A percentile compares a stretch with the other conserved stretches of the same genome.
These are phyloP conservation scores for Leptomonas pyrrhocoris DNA, from an alignment of 208 protist genomes.

Conservation along the genomic window DNA sequence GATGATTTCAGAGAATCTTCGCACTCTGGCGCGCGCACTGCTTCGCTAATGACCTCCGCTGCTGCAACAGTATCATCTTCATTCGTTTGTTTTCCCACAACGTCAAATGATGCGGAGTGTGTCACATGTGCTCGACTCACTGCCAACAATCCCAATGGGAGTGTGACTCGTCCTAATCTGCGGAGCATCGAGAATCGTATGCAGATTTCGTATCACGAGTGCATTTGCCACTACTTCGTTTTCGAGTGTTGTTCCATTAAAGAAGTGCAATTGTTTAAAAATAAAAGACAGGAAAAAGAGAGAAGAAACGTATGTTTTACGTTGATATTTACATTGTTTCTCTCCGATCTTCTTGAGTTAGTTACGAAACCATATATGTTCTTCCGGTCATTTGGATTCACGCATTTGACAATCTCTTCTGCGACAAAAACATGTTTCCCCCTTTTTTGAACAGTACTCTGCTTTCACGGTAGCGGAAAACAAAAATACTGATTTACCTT, in stretches of 20 bases:
- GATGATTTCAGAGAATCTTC: conserved; percentile 22
- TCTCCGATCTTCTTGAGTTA: no score
- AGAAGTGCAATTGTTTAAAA: no score
- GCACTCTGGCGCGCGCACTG: conserved; percentile 5
- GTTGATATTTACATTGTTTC: no score
- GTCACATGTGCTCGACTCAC: background rate
- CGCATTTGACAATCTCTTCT: no score
- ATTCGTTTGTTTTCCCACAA: background rate
- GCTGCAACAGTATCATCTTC: conserved; percentile 5
- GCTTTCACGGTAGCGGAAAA: no score
- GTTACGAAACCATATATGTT: no score
- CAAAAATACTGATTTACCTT: no score
- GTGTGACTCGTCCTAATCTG: background rate
- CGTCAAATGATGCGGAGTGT: background rate
- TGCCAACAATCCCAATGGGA: background rate
- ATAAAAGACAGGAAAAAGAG: background rate
- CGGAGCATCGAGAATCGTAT: conserved; percentile 15
- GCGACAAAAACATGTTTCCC: no score
- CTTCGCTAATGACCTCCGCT: conserved; percentile 67
- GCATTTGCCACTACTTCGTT: no score
- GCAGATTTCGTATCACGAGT: background rate
- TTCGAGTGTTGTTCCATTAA: no score
- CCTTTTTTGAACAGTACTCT: no score
- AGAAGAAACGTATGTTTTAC: background rate
- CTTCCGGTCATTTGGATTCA: no score